Evolutionary conservation across 148 eudicot genomes (phyloP).

Genomic region (Cornus florida): DNA sequence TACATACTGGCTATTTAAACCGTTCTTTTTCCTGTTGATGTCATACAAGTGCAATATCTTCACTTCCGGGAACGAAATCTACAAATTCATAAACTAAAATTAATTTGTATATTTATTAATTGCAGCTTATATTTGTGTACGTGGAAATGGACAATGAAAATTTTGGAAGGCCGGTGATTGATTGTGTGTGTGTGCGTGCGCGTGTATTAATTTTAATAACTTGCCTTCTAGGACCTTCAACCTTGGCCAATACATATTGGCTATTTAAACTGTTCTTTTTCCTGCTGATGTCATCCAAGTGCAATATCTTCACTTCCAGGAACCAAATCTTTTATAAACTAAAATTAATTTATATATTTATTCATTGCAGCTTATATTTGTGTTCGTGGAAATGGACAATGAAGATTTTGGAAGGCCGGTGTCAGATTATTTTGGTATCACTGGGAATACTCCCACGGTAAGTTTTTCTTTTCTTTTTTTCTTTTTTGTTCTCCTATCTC

Average conservation of each 20-base stretch:
- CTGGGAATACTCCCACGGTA: constrained; percentile 72
- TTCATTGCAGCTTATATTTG: constrained; percentile 69
- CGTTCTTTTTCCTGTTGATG: background rate
- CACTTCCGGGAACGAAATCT: background rate
- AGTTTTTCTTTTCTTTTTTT: background rate
- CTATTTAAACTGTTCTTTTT: background rate
- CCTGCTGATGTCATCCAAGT: background rate
- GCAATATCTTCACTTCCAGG: background rate
- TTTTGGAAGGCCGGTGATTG: constrained; percentile 2
- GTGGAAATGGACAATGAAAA: constrained; percentile 84
- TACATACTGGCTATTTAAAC: background rate
- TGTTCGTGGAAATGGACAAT: constrained; percentile 71
- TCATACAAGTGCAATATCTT: background rate
- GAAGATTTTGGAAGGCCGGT: constrained; percentile 92
- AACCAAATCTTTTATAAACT: background rate
- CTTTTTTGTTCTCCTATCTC: constrained; percentile 7
- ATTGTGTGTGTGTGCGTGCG: too few species aligned
- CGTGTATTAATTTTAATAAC: background rate
- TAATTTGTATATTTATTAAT: background rate
- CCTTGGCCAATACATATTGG: background rate
- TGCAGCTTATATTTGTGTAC: constrained; percentile 79
- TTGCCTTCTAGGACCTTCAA: constrained; percentile 1
- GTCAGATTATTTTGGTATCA: constrained; percentile 81
- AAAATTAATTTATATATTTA: background rate
- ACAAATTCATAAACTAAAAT: background rate